phyloP scores from a whole-genome alignment of 1,139 yeast species.

The Zhuliangozyma blackwelliae region DNA sequence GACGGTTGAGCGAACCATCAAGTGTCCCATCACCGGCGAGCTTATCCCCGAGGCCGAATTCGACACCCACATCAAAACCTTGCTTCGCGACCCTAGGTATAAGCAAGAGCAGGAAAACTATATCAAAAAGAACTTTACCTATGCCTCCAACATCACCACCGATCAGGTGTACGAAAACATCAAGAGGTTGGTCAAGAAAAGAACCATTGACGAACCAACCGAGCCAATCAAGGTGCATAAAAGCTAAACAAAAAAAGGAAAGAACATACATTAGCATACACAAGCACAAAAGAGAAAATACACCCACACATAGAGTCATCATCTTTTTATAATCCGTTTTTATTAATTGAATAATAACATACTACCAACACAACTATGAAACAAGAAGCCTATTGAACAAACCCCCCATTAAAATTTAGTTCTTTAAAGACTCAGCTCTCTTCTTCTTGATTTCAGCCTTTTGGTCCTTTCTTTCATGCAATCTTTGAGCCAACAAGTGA shows the following conservation, averaged over 20 bases:
- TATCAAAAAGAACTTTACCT: slow-evolving; percentile 56
- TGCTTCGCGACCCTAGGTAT: slow-evolving; percentile 76
- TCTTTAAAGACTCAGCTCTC: slow-evolving; percentile 84
- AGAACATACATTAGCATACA: no score
- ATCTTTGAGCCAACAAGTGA: slow-evolving; percentile 96
- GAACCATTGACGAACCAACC: slow-evolving; percentile 6
- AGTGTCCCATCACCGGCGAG: slow-evolving; percentile 73
- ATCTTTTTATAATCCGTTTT: neutral
- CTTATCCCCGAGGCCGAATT: slow-evolving; percentile 67
- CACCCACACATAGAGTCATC: no score
- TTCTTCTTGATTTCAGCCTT: slow-evolving; percentile 97
- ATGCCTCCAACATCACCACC: slow-evolving; percentile 58
- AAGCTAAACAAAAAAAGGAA: no score
- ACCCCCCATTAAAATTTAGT: slow-evolving; percentile 2
- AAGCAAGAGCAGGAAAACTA: slow-evolving; percentile 64
- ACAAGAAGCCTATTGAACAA: no score
- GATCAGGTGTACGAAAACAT: slow-evolving; percentile 75
- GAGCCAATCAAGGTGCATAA: no score
- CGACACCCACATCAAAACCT: slow-evolving; percentile 67
- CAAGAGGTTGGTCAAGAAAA: slow-evolving; percentile 50
- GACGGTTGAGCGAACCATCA: slow-evolving; percentile 35
- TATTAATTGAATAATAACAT: neutral
- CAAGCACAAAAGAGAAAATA: no score
- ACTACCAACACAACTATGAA: no score
- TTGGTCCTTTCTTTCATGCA: slow-evolving; percentile 97